Base-by-base conservation (phyloP, 176 grass and related monocot species). In the Hsuehochloa calcarea region DNA sequence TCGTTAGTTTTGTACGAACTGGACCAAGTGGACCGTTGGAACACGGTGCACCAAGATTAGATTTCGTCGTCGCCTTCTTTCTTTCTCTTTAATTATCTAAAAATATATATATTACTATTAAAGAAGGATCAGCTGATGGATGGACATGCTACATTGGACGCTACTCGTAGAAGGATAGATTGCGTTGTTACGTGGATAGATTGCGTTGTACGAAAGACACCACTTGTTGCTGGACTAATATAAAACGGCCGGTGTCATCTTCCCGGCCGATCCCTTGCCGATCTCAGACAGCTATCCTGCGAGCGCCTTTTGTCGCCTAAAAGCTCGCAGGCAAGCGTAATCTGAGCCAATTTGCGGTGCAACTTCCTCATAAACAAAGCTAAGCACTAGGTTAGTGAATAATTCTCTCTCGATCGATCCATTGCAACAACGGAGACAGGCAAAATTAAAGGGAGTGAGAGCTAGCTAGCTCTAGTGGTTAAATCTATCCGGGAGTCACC, bases 241-340 rank as follows among this genome's bases (percentile, higher is more conserved):
- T 74, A 85, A 85, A 89, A 89, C 81, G 10, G n/a, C 45, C 35
- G 58, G 47, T 44, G 81, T 84, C 81, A 19, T 84, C 45, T 50
- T 84, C 75, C 37, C 59, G 6, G 81, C 58, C 25, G 87, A 88
- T 88, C 34, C 60, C 45, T 34, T 38, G 80, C 72, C 65, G 86
- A 88, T 78, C 86, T 88, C 80, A 69, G 29, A 29, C 73, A 5
- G n/a, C 61, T 14, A 65, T 80, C 43, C 16, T n/a, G 23, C 29
- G 58, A 25, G 8, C 63, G 62, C 56, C 68, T 83, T 70, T 83
- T 78, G 12, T 44, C 74, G 12, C 26, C 52, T 12, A 40, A 82
- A 47, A n/a, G 61, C 27, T 66, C 16, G 0, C 34, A 34, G 25
- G 13, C 27, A 26, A 46, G 71, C 71, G 14, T 74, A 51, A 52